phyloP scores from a whole-genome alignment of 306 rosid genomes.

The Prinsepia uniflora region DNA sequence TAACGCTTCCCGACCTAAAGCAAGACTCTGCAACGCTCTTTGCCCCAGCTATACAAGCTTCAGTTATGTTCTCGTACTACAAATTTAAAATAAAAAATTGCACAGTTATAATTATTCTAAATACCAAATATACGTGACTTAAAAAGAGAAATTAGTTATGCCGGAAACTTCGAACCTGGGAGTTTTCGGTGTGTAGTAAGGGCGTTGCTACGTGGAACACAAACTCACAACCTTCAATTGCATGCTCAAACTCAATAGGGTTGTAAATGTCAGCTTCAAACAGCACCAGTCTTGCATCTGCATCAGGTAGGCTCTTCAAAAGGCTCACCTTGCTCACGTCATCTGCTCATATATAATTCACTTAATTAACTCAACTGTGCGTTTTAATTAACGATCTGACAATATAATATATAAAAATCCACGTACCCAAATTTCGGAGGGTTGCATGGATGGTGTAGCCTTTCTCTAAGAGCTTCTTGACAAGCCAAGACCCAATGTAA shows the following conservation, averaged over 20 bases:
- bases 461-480: constrained; percentile 30
- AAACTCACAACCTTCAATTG: constrained; percentile 24
- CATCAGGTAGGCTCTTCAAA: constrained; percentile 34
- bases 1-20: constrained; percentile 30
- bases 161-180: constrained; percentile 13
- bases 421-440: constrained; percentile 30
- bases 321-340: constrained; percentile 30
- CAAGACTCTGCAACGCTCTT: constrained; percentile 23
- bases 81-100: too few species aligned
- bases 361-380: too few species aligned
- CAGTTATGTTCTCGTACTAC: constrained; percentile 30
- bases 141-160: neutral
- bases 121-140: too few species aligned
- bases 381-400: neutral
- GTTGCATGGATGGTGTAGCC: constrained; percentile 43
- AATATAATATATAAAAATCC: neutral
- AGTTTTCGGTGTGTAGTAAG: constrained; percentile 6
- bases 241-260: constrained; percentile 21
- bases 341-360: constrained; percentile 4
- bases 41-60: constrained; percentile 23
- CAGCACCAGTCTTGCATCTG: constrained; percentile 23
- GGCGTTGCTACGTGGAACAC: constrained; percentile 42
- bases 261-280: constrained; percentile 35
- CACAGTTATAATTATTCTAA: too few species aligned
- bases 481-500: constrained; percentile 28